Percentiles rank a stretch among this genome's conserved stretches.
Evolutionary conservation across 2,329 filamentous ascomycete genomes (phyloP).

Genomic region (Drechmeria coniospora): DNA sequence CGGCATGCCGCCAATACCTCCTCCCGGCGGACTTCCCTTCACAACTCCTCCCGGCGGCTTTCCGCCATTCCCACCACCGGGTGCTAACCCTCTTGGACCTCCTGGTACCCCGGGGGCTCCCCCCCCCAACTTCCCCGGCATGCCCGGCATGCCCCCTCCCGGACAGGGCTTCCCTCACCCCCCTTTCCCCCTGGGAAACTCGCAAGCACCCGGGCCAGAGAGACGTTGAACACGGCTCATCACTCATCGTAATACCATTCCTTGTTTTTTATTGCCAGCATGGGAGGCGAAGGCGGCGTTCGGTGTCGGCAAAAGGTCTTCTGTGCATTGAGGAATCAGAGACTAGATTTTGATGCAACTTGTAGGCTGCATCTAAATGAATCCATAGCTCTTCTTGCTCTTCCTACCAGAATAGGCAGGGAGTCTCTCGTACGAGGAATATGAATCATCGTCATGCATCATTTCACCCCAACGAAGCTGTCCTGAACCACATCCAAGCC

Average conservation of each 20-base stretch:
- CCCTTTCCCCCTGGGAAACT: constrained; percentile 18
- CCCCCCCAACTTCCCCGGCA: constrained; percentile 15
- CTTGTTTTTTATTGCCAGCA: constrained; percentile 9
- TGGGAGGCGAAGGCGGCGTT: constrained; percentile 19
- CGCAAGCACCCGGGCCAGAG: constrained; percentile 23
- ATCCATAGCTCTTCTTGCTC: too few relatives aligned
- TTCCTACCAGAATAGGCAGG: too few relatives aligned
- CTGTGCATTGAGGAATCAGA: too few relatives aligned
- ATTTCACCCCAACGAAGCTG: too few relatives aligned
- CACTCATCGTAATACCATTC: background rate
- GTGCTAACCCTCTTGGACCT: constrained; percentile 11
- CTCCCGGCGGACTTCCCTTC: constrained; percentile 20
- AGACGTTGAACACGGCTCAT: constrained; percentile 15
- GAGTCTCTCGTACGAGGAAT: too few relatives aligned
- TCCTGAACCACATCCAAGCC: too few relatives aligned
- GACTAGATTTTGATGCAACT: too few relatives aligned
- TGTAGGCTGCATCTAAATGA: too few relatives aligned
- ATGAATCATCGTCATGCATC: too few relatives aligned
- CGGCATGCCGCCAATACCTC: constrained; percentile 22
- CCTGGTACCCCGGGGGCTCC: constrained; percentile 12
- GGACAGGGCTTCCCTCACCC: constrained; percentile 27
- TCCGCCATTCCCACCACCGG: constrained; percentile 24
- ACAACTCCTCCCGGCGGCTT: constrained; percentile 21
- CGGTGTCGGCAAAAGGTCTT: constrained; percentile 2
- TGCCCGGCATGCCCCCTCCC: constrained; percentile 23